Percentiles rank a stretch among this genome's conserved stretches.
phyloP scores from a whole-genome alignment of 208 protist genomes.

The Vickermania ingenoplastis region DNA sequence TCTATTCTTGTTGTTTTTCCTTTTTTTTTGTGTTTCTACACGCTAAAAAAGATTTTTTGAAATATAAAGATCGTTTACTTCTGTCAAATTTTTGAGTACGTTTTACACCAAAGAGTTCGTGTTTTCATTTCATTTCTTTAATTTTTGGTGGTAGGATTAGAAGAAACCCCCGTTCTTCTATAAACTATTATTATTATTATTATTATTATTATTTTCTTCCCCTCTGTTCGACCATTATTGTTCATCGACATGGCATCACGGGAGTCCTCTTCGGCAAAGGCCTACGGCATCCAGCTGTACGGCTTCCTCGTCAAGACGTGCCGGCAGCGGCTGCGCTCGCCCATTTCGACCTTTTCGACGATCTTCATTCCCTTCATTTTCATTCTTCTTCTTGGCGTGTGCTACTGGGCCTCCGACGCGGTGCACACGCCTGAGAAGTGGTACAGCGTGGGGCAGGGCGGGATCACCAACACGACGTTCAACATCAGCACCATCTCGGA shows the following conservation, averaged over 20 bases:
- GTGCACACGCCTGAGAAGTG: constrained; percentile 12
- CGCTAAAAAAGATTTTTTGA: no score
- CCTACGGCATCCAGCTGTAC: constrained; percentile 46
- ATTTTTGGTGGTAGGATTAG: no score
- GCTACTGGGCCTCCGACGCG: constrained; percentile 36
- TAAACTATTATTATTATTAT: no score
- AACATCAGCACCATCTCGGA: constrained; percentile 6
- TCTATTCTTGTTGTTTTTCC: no score
- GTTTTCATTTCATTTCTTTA: no score
- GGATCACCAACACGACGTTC: constrained; percentile 6
- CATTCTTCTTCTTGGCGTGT: constrained; percentile 34
- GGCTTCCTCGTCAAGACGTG: constrained; percentile 61
- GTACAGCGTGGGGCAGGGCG: no score
- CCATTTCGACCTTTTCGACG: no score
- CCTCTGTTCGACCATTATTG: constrained; percentile 6
- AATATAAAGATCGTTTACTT: no score
- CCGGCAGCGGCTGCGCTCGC: constrained; percentile 41
- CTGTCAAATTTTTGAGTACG: no score
- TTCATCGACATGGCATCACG: neutral
- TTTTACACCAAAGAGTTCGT: no score
- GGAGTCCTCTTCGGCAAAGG: constrained; percentile 3
- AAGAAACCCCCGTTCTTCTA: no score
- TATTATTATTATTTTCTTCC: constrained; percentile 7
- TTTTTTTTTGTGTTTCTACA: no score
- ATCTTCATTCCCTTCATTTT: constrained; percentile 61